Evolutionary conservation across 2,329 filamentous ascomycete species (phyloP), one percentile per base, ranked within the genome.

Genomic region (Trichoderma oligosporum): DNA sequence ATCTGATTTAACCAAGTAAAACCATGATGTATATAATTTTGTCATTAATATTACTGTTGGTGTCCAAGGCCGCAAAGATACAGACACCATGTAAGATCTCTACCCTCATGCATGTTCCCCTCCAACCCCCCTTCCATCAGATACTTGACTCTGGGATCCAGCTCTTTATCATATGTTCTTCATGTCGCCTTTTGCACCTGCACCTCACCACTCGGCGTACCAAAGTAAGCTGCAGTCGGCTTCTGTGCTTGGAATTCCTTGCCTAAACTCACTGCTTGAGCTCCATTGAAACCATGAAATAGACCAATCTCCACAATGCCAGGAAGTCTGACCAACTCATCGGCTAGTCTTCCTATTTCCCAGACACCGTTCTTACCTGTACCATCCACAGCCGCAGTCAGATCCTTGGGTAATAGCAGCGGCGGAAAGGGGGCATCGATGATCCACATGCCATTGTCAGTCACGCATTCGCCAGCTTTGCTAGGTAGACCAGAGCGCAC

Each of bases 221-320:
- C 94, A 74, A 97, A 99, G 76, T 97, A 99, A 22, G 91, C 92
- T 25, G 91, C 91, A 11, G 97, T 82, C 0, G 94, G 94, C 75
- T 93, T 96, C 76, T 97, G 91, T 1, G 89, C 91, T 46, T 88
- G 87, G 46, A 84, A 74, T 54, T 80, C 77, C 62, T 84, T 79
- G 58, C 80, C 77, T 55, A 80, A 58, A 31, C 65, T 64, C 18
- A 68, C 76, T 39, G 81, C 82, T 70, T 95, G 79, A 14, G 83
- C 76, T 0, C 93, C 93, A 60, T 93, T 92, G 66, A 85, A 70
- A 3, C 93, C 93, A 39, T 85, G 83, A 76, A 99, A 99, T 44
- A 99, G 80, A 12, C 94, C 94, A 25, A 95, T 92, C 69, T 96
- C 94, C 53, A 97, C 78, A 7, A 99, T 90, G 48, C 94, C 94